A percentile compares a stretch with the other conserved stretches of the same genome.
These are phyloP conservation scores for Ophiocordyceps sinensis DNA, from an alignment of 2,329 filamentous ascomycete genomes.

Conservation along the genomic window DNA sequence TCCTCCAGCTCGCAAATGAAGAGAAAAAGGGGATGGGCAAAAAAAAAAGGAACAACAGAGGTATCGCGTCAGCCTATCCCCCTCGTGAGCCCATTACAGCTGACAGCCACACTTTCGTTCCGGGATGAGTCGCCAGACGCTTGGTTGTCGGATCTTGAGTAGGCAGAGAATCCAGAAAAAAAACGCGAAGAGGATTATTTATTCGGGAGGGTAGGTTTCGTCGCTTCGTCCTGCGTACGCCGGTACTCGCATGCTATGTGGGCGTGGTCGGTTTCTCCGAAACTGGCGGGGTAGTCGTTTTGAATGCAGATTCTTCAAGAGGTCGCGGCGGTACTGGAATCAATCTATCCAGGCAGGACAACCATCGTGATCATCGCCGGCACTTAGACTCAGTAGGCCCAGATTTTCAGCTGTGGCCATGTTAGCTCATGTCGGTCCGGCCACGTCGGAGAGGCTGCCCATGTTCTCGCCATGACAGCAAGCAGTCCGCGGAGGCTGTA, in stretches of 20 bases:
- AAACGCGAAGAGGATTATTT: slow-evolving; percentile 11
- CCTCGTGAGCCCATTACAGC: slow-evolving; percentile 10
- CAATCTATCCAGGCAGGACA: slow-evolving; percentile 14
- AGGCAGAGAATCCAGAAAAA: slow-evolving; percentile 1
- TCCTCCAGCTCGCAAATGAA: slow-evolving; percentile 12
- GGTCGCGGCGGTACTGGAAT: slow-evolving; percentile 13
- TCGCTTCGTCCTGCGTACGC: slow-evolving; percentile 25
- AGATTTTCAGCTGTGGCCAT: slow-evolving; percentile 59
- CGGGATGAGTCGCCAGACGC: slow-evolving; percentile 9
- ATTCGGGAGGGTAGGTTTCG: slow-evolving; percentile 17
- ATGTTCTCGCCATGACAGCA: neutral
- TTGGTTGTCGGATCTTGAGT: slow-evolving; percentile 8
- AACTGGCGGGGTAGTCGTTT: slow-evolving; percentile 15
- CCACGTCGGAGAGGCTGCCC: neutral
- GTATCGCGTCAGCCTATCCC: slow-evolving; percentile 20
- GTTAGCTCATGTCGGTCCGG: slow-evolving; percentile 2
- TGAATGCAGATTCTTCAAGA: slow-evolving; percentile 15
- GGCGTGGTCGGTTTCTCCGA: slow-evolving; percentile 14
- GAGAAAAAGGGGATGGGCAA: slow-evolving; percentile 8
- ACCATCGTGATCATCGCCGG: slow-evolving; percentile 10
- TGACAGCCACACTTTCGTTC: slow-evolving; percentile 9
- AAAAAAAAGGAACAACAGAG: slow-evolving; percentile 14
- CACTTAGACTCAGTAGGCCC: slow-evolving; percentile 51
- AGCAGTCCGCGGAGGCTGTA: neutral
- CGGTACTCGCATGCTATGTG: slow-evolving; percentile 19